phyloP scores from a whole-genome alignment of 139 green algal species.

The Monoraphidium neglectum region DNA sequence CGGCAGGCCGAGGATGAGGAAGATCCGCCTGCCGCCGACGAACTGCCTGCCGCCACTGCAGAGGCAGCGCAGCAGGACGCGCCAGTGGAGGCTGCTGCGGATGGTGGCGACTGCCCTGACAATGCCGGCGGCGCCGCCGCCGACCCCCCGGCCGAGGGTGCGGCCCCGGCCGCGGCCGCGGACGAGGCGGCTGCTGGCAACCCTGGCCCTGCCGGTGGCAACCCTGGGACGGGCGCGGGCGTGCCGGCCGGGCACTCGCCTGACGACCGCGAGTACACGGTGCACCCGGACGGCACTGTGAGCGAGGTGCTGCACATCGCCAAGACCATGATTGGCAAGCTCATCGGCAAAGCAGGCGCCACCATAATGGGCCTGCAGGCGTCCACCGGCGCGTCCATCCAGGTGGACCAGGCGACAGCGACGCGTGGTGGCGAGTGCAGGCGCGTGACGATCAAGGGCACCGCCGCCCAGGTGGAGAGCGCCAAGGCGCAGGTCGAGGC shows the following conservation, averaged over 20 bases:
- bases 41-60: no score
- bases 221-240: slow-evolving; percentile 20
- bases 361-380: slow-evolving; percentile 87
- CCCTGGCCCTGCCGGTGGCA: not conserved
- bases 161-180: no score
- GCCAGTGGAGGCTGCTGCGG: no score
- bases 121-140: no score
- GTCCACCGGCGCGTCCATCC: slow-evolving; percentile 67
- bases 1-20: no score
- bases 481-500: slow-evolving; percentile 58
- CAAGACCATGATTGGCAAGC: slow-evolving; percentile 69
- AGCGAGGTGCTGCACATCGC: slow-evolving; percentile 19
- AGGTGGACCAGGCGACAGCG: slow-evolving; percentile 65
- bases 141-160: no score
- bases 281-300: slow-evolving; percentile 26
- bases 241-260: not conserved
- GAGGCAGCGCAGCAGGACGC: no score
- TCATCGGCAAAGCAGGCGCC: slow-evolving; percentile 86
- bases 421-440: slow-evolving; percentile 57
- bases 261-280: not conserved
- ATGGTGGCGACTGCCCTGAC: no score
- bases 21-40: no score
- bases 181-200: no score
- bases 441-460: slow-evolving; percentile 73
- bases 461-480: slow-evolving; percentile 40